These are phyloP conservation scores for Parascedosporium putredinis DNA, from an alignment of 2,329 filamentous ascomycete species.

Conservation along the genomic window DNA sequence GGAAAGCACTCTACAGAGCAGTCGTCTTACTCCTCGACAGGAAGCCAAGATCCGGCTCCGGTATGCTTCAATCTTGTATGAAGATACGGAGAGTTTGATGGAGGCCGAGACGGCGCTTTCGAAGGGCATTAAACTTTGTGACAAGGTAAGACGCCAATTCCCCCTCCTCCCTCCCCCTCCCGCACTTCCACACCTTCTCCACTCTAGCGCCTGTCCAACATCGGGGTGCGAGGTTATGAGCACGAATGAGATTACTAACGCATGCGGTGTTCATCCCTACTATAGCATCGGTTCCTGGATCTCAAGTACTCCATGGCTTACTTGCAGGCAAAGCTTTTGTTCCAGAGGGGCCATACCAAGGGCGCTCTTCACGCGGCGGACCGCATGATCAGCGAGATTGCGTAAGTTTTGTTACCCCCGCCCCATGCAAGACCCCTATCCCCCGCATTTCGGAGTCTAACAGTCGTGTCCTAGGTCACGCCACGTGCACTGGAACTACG, in stretches of 20 bases:
- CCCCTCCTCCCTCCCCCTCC: constrained; percentile 8
- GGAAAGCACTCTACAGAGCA: constrained; percentile 55
- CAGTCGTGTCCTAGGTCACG: constrained; percentile 36
- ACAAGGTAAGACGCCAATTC: constrained; percentile 36
- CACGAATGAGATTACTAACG: too few species aligned
- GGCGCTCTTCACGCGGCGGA: constrained; percentile 65
- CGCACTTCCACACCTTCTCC: too few species aligned
- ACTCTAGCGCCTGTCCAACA: too few species aligned
- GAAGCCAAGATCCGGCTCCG: constrained; percentile 61
- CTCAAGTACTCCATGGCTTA: constrained; percentile 72
- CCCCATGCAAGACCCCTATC: too few species aligned
- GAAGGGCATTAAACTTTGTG: constrained; percentile 60
- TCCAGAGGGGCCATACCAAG: constrained; percentile 54
- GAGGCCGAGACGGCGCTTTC: constrained; percentile 63
- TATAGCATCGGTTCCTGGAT: constrained; percentile 38
- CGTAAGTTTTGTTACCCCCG: background rate
- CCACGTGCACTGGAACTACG: constrained; percentile 65
- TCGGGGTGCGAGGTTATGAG: too few species aligned
- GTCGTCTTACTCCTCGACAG: constrained; percentile 48
- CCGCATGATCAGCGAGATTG: constrained; percentile 39
- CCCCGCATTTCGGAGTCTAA: constrained; percentile 12
- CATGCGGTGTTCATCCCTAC: too few species aligned
- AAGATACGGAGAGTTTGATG: constrained; percentile 67
- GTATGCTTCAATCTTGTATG: constrained; percentile 60
- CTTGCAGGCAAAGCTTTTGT: constrained; percentile 58